Base-by-base conservation (phyloP, 139 green algal species). In the Mesotaenium endlicherianum region DNA sequence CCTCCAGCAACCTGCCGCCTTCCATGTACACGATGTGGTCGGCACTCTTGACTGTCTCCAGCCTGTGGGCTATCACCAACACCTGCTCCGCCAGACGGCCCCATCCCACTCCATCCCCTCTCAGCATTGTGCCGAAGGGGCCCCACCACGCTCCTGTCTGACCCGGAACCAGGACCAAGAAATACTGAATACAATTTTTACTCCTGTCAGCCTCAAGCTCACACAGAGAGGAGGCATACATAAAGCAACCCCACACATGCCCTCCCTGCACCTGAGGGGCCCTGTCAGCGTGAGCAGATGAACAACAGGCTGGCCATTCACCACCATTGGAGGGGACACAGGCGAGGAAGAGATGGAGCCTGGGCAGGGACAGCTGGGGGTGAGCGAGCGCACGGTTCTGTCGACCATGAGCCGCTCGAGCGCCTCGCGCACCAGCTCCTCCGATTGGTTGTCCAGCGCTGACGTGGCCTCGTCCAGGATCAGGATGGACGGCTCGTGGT, bases 41-140 rank as follows among this genome's bases (percentile, higher is more conserved):
- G 16, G 93, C 92, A 55, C 93, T 86, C 26, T 90, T 83, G 59
- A 98, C 92, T 44, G 95, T 98, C 77, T 83, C 91, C 67, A 98
- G 87, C 31, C 93, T 88, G 87, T 98, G 95, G 1, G 95, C 95
- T 42, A 98, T 93, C 50, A 98, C 91, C 6, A 98, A 70, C 1
- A 87, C 81, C 81, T 84, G 77, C 11, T 8, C 5, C 60, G 20
- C 53, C 53, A 64, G 26, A 64, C 20, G 20, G 26, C 53, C 26
- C 53, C 20, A 20, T 64, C 53, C 26, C 26, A 64, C 53, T 26
- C 26, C 26, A 34, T 64, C n/a, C n/a, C n/a, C n/a, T n/a, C n/a
- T n/a, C n/a, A n/a, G n/a, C n/a, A n/a, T n/a, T n/a, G n/a, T n/a
- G n/a, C n/a, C n/a, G n/a, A n/a, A n/a, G n/a, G n/a, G n/a, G n/a